Conservation (phyloP, 495 filamentous ascomycete species). For the Pyrenula aspistea region DNA sequence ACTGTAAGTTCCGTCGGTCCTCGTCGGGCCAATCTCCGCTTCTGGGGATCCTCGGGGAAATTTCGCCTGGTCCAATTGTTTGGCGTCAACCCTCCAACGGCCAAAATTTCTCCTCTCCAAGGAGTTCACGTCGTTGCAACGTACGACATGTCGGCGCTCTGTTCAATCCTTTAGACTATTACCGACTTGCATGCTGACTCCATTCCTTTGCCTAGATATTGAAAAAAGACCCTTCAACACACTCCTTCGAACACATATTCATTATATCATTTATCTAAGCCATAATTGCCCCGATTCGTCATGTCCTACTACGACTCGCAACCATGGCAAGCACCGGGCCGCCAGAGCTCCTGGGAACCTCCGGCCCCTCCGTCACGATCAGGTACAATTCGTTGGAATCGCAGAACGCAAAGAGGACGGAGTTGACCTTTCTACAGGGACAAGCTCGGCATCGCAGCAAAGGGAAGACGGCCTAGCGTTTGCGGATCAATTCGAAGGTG, state of each 20-base stretch:
- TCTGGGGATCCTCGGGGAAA: not conserved
- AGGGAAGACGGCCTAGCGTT: conserved; percentile 74
- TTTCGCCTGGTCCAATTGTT: not conserved
- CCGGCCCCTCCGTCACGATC: conserved; percentile 78
- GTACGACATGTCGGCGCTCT: no score
- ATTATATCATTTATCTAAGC: not conserved
- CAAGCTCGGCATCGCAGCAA: conserved; percentile 57
- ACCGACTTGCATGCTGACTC: not conserved
- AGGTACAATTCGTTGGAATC: conserved; percentile 37
- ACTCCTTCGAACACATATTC: not conserved
- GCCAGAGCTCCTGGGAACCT: conserved; percentile 69
- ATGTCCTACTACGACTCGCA: conserved; percentile 72
- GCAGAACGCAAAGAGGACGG: conserved; percentile 11
- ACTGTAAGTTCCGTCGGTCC: conserved; percentile 5
- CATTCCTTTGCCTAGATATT: not conserved
- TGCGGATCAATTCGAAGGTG: conserved; percentile 86
- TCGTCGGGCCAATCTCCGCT: not conserved
- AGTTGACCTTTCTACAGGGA: conserved; percentile 43
- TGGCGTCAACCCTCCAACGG: not conserved
- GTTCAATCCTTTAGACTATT: no score
- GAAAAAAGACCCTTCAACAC: not conserved
- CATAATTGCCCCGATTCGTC: not conserved
- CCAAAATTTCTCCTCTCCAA: not conserved
- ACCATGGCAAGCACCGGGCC: conserved; percentile 57
- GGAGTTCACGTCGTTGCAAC: no score